phyloP scores from a whole-genome alignment of 2,329 filamentous ascomycete genomes.

The Blastomyces percursus region DNA sequence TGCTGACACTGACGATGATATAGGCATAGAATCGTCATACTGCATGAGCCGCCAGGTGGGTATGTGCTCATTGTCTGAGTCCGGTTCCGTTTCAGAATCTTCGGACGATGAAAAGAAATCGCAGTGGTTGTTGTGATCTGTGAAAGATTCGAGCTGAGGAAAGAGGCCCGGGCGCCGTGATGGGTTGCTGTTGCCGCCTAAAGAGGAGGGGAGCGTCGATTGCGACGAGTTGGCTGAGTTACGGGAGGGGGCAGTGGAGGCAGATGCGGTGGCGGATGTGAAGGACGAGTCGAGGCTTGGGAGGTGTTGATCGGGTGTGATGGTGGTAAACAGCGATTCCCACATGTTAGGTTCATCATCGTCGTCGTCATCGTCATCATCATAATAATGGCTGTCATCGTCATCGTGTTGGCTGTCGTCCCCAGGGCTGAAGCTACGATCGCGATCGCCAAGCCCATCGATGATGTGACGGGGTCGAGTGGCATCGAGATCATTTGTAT shows the following conservation, averaged over 20 bases:
- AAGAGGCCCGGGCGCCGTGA: slow-evolving; percentile 11
- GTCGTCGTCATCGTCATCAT: slow-evolving; percentile 22
- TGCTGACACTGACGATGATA: not conserved
- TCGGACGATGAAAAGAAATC: slow-evolving; percentile 10
- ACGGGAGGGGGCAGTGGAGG: slow-evolving; percentile 20
- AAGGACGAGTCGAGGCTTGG: slow-evolving; percentile 78
- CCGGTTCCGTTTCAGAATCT: slow-evolving; percentile 22
- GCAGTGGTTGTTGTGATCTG: slow-evolving; percentile 6
- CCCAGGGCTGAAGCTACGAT: slow-evolving; percentile 63
- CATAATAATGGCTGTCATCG: slow-evolving; percentile 12
- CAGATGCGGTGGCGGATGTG: slow-evolving; percentile 42
- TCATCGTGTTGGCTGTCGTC: slow-evolving; percentile 15
- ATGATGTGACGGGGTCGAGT: slow-evolving; percentile 32
- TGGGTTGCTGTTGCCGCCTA: slow-evolving; percentile 6
- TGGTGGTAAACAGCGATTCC: slow-evolving; percentile 69
- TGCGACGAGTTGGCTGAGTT: slow-evolving; percentile 37
- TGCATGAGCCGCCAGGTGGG: slow-evolving; percentile 2
- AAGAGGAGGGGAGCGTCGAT: slow-evolving; percentile 23
- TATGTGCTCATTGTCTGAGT: slow-evolving; percentile 12
- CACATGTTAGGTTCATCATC: slow-evolving; percentile 49
- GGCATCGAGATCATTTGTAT: slow-evolving; percentile 15
- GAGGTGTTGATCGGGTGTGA: slow-evolving; percentile 69
- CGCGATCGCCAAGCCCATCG: slow-evolving; percentile 73
- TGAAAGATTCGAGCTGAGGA: slow-evolving; percentile 9
- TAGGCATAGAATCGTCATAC: not conserved